These are phyloP conservation scores for Colletotrichum graminicola DNA, from an alignment of 2,329 filamentous ascomycete species.

Conservation along the genomic window DNA sequence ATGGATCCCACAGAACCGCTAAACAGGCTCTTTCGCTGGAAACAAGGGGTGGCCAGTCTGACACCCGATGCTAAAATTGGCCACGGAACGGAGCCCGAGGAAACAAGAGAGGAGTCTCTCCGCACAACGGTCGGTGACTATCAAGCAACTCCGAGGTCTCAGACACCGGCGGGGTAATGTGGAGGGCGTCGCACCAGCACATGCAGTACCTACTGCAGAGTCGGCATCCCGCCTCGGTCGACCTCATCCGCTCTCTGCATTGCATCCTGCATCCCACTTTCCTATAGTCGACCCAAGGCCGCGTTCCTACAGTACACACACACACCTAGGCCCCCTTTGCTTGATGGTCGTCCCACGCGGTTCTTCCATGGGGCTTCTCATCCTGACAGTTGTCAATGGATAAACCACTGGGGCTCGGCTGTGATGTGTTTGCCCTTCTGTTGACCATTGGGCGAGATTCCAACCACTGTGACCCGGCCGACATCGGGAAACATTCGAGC, in stretches of 20 bases:
- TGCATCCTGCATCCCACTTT: slow-evolving; percentile 24
- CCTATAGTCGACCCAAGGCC: slow-evolving; percentile 11
- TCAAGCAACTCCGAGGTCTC: slow-evolving; percentile 40
- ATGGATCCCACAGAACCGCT: slow-evolving; percentile 9
- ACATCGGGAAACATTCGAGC: slow-evolving; percentile 32
- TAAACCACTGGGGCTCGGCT: slow-evolving; percentile 21
- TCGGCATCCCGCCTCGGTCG: slow-evolving; percentile 12
- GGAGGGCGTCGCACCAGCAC: slow-evolving; percentile 33
- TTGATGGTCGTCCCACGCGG: slow-evolving; percentile 24
- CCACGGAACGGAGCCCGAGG: slow-evolving; percentile 19
- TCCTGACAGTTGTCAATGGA: slow-evolving; percentile 30
- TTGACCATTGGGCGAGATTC: slow-evolving; percentile 17
- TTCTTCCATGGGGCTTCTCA: slow-evolving; percentile 12
- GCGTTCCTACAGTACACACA: background rate
- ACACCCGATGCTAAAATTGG: slow-evolving; percentile 37
- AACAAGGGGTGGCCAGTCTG: slow-evolving; percentile 22
- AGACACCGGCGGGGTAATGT: slow-evolving; percentile 34
- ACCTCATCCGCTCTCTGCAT: slow-evolving; percentile 33
- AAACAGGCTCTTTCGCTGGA: slow-evolving; percentile 28
- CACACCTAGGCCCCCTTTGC: slow-evolving; percentile 21
- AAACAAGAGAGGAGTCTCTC: slow-evolving; percentile 12
- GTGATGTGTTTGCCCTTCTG: slow-evolving; percentile 25
- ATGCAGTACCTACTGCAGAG: slow-evolving; percentile 7
- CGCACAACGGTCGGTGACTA: slow-evolving; percentile 22
- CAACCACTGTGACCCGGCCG: slow-evolving; percentile 6